A percentile compares a stretch with the other conserved stretches of the same genome.
Evolutionary conservation across 2,329 filamentous ascomycete species (phyloP).

Genomic region (Colletotrichum viniferum): DNA sequence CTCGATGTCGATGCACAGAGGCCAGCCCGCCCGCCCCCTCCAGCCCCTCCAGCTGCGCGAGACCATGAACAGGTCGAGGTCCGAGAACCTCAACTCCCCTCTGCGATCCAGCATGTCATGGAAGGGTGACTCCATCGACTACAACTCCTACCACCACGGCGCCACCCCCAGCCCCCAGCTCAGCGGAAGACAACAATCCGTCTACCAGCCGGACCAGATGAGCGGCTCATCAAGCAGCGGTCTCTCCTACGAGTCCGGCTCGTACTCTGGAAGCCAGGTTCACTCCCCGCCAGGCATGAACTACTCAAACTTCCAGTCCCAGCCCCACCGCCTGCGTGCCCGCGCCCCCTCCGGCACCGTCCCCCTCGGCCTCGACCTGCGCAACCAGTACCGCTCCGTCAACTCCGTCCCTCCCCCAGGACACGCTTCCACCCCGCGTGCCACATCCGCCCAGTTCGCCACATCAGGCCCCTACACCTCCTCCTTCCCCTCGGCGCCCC

Average conservation of each 20-base stretch:
- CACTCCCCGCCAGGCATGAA: conserved; percentile 55
- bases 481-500: conserved; percentile 58
- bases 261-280: conserved; percentile 52
- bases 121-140: conserved; percentile 66
- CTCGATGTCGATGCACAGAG: conserved; percentile 43
- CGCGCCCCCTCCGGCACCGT: conserved; percentile 54
- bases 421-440: conserved; percentile 35
- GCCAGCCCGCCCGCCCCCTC: conserved; percentile 54
- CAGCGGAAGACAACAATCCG: conserved; percentile 49
- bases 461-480: conserved; percentile 43
- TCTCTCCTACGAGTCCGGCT: conserved; percentile 54
- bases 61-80: conserved; percentile 59
- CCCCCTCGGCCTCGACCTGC: conserved; percentile 49
- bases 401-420: conserved; percentile 33
- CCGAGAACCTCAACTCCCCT: conserved; percentile 63
- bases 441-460: conserved; percentile 14
- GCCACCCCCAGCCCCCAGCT: conserved; percentile 51
- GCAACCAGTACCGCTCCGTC: conserved; percentile 47
- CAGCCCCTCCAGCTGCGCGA: conserved; percentile 65
- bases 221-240: conserved; percentile 42
- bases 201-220: conserved; percentile 57
- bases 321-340: conserved; percentile 50
- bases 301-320: conserved; percentile 52
- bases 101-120: conserved; percentile 66
- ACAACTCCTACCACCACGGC: conserved; percentile 54